Percentiles rank a stretch among this genome's conserved stretches.
phyloP scores from a whole-genome alignment of 495 filamentous ascomycete species.

The Aspergillus homomorphus region DNA sequence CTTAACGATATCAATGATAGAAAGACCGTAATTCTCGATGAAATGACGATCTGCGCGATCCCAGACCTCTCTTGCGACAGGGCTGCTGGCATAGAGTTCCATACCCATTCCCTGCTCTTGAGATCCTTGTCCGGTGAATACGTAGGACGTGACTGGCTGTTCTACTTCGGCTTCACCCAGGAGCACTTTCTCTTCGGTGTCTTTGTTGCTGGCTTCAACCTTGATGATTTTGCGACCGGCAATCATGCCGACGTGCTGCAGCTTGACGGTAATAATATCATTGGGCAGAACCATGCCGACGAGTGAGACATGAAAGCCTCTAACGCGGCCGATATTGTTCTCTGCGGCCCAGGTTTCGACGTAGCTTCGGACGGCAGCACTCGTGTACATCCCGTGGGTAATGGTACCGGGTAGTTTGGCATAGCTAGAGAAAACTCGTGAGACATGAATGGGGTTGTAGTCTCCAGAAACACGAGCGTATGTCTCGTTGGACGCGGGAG shows the following conservation, averaged over 20 bases:
- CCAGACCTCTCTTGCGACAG: slow-evolving; percentile 96
- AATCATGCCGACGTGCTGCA: slow-evolving; percentile 97
- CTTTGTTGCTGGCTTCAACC: slow-evolving; percentile 89
- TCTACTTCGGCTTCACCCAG: slow-evolving; percentile 96
- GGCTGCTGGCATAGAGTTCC: slow-evolving; percentile 91
- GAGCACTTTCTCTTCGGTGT: slow-evolving; percentile 92
- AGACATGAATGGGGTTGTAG: slow-evolving; percentile 98
- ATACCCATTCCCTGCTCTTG: slow-evolving; percentile 99
- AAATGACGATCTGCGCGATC: slow-evolving; percentile 97
- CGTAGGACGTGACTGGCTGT: slow-evolving; percentile 94
- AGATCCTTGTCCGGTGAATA: slow-evolving; percentile 97
- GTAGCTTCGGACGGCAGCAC: slow-evolving; percentile 93
- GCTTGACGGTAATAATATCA: slow-evolving; percentile 86
- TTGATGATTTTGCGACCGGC: slow-evolving; percentile 98
- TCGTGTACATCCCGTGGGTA: slow-evolving; percentile 99
- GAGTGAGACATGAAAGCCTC: slow-evolving; percentile 91
- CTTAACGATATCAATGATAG: slow-evolving; percentile 97
- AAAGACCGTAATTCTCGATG: slow-evolving; percentile 97
- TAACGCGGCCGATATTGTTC: slow-evolving; percentile 95
- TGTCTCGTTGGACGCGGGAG: slow-evolving; percentile 95
- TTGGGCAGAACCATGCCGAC: slow-evolving; percentile 98
- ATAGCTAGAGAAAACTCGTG: slow-evolving; percentile 90
- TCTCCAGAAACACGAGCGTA: slow-evolving; percentile 97
- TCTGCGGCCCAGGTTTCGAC: slow-evolving; percentile 99
- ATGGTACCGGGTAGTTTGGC: slow-evolving; percentile 94